Conservation (phyloP, 129 eudicot species). For the Chrysanthemum lavandulifolium region DNA sequence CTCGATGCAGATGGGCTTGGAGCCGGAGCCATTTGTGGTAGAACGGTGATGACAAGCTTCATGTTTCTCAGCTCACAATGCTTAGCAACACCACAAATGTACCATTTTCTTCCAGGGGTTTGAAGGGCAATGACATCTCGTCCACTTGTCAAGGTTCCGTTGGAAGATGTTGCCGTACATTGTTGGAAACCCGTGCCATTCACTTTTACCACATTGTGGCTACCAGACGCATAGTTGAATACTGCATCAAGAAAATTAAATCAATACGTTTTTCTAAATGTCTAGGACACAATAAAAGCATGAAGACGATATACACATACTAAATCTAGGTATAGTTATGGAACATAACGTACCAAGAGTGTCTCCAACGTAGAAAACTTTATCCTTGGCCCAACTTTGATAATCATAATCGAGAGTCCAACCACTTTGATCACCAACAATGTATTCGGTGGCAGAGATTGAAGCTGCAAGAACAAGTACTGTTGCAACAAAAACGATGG, state of each 20-base stretch:
- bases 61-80: slow-evolving; percentile 35
- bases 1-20: slow-evolving; percentile 19
- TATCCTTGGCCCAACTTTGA: too few relatives aligned
- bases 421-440: too few relatives aligned
- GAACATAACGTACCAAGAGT: not conserved
- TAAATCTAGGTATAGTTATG: not conserved
- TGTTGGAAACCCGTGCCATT: slow-evolving; percentile 37
- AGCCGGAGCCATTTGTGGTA: slow-evolving; percentile 7
- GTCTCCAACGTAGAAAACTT: too few relatives aligned
- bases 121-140: slow-evolving; percentile 37
- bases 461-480: too few relatives aligned
- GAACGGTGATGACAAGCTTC: slow-evolving; percentile 35
- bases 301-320: not conserved
- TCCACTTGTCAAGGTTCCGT: slow-evolving; percentile 32
- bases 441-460: too few relatives aligned
- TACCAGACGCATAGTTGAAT: slow-evolving; percentile 32
- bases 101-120: slow-evolving; percentile 47
- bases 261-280: not conserved
- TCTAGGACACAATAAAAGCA: not conserved
- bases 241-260: slow-evolving; percentile 21
- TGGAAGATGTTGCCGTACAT: slow-evolving; percentile 16
- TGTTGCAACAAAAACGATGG: too few relatives aligned
- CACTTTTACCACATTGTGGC: slow-evolving; percentile 43
- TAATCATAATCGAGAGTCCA: too few relatives aligned
- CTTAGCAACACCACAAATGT: slow-evolving; percentile 41